These are phyloP conservation scores for Penicillium chermesinum DNA, from an alignment of 495 filamentous ascomycete genomes.

Conservation along the genomic window DNA sequence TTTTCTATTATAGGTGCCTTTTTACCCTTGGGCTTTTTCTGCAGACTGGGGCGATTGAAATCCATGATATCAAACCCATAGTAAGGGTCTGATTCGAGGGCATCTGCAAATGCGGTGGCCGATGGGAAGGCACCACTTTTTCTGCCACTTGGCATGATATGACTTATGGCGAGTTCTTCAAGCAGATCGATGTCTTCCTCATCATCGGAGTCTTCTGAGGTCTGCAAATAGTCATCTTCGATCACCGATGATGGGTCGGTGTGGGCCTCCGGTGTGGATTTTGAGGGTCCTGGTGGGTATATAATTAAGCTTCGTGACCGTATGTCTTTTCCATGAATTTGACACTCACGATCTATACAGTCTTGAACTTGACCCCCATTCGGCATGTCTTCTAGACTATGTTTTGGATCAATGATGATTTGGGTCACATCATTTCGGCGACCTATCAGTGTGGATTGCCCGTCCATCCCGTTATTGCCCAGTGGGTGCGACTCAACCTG, in stretches of 20 bases:
- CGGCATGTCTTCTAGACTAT: background rate
- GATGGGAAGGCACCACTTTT: conserved; percentile 44
- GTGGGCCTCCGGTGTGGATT: conserved; percentile 15
- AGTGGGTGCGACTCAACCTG: background rate
- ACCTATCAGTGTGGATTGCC: background rate
- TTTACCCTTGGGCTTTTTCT: conserved; percentile 53
- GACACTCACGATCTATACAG: background rate
- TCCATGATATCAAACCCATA: conserved; percentile 81
- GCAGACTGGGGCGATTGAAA: conserved; percentile 59
- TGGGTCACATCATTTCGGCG: background rate
- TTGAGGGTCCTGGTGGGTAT: conserved; percentile 9
- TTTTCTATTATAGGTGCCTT: conserved; percentile 30
- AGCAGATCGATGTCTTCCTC: conserved; percentile 17
- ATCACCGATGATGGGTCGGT: conserved; percentile 4
- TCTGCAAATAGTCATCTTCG: conserved; percentile 23
- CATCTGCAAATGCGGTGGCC: conserved; percentile 61
- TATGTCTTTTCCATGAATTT: background rate
- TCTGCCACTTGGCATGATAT: conserved; percentile 3
- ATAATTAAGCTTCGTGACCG: background rate
- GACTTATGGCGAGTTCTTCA: conserved; percentile 15
- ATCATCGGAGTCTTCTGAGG: conserved; percentile 5
- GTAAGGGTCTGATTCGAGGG: conserved; percentile 56
- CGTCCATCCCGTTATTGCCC: background rate
- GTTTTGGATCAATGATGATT: background rate
- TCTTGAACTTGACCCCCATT: conserved; percentile 2